Percentiles rank a stretch among this genome's conserved stretches.
Evolutionary conservation across 306 rosid species (phyloP).

Genomic region (Quercus berberidifolia): DNA sequence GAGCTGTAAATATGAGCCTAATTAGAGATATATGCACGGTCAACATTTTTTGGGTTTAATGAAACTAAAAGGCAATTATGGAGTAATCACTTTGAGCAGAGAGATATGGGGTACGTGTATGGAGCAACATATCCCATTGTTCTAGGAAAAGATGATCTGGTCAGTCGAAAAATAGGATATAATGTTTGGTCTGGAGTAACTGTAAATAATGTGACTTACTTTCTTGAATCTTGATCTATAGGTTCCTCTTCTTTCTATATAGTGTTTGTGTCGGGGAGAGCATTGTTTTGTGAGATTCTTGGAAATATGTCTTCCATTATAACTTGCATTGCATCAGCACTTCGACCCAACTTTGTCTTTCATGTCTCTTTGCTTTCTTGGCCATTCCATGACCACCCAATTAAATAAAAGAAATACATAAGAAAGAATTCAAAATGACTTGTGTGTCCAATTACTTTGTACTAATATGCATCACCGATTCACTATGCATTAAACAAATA

Average conservation of each 20-base stretch:
- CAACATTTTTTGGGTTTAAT: no score
- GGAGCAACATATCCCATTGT: slow-evolving; percentile 14
- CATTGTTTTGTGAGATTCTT: not conserved
- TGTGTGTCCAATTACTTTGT: not conserved
- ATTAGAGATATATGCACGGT: no score
- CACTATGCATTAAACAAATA: not conserved
- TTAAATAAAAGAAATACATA: not conserved
- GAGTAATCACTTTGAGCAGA: not conserved
- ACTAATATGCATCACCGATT: not conserved
- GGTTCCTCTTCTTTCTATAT: no score
- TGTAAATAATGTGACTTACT: no score
- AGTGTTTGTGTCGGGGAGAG: slow-evolving; percentile 9
- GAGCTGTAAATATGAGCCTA: no score
- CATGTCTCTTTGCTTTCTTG: not conserved
- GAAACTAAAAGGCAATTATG: not conserved
- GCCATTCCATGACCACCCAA: not conserved
- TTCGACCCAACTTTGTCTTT: slow-evolving; percentile 10
- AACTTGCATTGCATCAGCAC: not conserved
- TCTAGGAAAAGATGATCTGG: not conserved
- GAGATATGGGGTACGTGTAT: not conserved
- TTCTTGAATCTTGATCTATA: no score
- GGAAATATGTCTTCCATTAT: not conserved
- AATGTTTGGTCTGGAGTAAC: no score
- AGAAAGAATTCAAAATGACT: not conserved
- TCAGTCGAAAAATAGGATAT: no score